These are phyloP conservation scores for Magnusiomyces tetraspermus DNA, from an alignment of 1,139 yeast species.

Conservation along the genomic window DNA sequence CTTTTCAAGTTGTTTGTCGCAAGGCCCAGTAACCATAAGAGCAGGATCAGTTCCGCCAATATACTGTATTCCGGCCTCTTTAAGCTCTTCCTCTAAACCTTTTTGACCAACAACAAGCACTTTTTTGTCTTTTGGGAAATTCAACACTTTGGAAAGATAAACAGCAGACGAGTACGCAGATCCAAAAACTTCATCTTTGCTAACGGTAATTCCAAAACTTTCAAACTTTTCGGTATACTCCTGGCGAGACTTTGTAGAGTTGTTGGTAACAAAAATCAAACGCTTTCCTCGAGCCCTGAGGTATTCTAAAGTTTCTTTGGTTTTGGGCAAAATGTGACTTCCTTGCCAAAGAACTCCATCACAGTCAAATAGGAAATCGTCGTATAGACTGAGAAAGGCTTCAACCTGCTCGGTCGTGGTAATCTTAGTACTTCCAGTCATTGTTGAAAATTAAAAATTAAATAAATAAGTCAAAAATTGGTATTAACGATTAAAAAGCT, in stretches of 20 bases:
- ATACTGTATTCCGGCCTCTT: slow-evolving; percentile 54
- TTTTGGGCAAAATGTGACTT: slow-evolving; percentile 58
- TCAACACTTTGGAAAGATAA: slow-evolving; percentile 65
- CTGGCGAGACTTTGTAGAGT: slow-evolving; percentile 56
- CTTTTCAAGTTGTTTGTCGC: slow-evolving; percentile 29
- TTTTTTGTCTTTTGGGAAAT: slow-evolving; percentile 63
- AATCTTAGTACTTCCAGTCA: slow-evolving; percentile 36
- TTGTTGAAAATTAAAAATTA: slow-evolving; percentile 4
- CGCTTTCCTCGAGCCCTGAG: slow-evolving; percentile 50
- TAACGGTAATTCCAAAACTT: slow-evolving; percentile 58
- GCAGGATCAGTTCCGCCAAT: slow-evolving; percentile 61
- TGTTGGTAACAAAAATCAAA: slow-evolving; percentile 77
- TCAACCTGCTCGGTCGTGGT: slow-evolving; percentile 41
- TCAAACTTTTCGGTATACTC: slow-evolving; percentile 70
- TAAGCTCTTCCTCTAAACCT: slow-evolving; percentile 70
- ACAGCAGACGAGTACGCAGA: slow-evolving; percentile 89
- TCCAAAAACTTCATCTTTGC: slow-evolving; percentile 73
- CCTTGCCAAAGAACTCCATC: slow-evolving; percentile 93
- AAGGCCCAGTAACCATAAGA: slow-evolving; percentile 28
- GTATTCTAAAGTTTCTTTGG: slow-evolving; percentile 54
- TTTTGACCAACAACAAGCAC: slow-evolving; percentile 79
- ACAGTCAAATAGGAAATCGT: slow-evolving; percentile 83
- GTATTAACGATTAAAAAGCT: no score
- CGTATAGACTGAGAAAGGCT: slow-evolving; percentile 52
- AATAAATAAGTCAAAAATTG: not conserved